These are phyloP conservation scores for Dichotomocladium elegans DNA, from an alignment of 371 early-diverging fungal species.

Conservation along the genomic window DNA sequence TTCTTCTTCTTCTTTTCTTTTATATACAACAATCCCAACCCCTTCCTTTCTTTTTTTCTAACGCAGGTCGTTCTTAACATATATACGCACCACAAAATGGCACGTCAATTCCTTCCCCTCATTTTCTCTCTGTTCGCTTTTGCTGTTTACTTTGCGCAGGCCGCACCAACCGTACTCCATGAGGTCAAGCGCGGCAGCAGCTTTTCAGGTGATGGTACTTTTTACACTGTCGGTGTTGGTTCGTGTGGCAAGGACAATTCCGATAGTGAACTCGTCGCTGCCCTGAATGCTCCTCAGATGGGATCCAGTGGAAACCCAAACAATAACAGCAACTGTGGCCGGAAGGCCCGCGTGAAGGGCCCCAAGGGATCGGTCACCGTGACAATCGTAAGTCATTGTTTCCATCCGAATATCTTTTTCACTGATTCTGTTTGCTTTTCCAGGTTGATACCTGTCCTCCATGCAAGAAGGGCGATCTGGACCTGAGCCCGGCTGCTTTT, in stretches of 20 bases:
- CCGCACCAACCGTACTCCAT: slow-evolving; percentile 13
- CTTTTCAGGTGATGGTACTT: slow-evolving; percentile 38
- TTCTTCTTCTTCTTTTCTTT: neutral
- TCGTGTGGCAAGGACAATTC: slow-evolving; percentile 26
- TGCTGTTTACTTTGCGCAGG: slow-evolving; percentile 3
- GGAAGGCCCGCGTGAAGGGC: slow-evolving; percentile 26
- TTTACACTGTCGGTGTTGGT: slow-evolving; percentile 20
- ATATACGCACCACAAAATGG: neutral
- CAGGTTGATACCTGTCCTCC: slow-evolving; percentile 41
- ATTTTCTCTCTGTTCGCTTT: neutral
- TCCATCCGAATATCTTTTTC: neutral
- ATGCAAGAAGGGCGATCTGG: slow-evolving; percentile 43
- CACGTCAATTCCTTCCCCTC: neutral
- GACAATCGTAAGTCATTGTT: slow-evolving; percentile 14
- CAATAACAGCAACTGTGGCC: slow-evolving; percentile 33
- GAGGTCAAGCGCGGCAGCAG: slow-evolving; percentile 2
- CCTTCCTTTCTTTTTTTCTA: slow-evolving; percentile 7
- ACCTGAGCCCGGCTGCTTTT: slow-evolving; percentile 54
- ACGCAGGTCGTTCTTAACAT: slow-evolving; percentile 10
- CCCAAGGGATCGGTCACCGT: slow-evolving; percentile 37
- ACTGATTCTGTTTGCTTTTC: neutral
- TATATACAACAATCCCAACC: neutral
- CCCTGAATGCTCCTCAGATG: slow-evolving; percentile 48
- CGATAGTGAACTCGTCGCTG: slow-evolving; percentile 31
- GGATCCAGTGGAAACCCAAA: slow-evolving; percentile 30